Base-by-base conservation (phyloP, 75 land plant species). In the Selaginella tamariscina region DNA sequence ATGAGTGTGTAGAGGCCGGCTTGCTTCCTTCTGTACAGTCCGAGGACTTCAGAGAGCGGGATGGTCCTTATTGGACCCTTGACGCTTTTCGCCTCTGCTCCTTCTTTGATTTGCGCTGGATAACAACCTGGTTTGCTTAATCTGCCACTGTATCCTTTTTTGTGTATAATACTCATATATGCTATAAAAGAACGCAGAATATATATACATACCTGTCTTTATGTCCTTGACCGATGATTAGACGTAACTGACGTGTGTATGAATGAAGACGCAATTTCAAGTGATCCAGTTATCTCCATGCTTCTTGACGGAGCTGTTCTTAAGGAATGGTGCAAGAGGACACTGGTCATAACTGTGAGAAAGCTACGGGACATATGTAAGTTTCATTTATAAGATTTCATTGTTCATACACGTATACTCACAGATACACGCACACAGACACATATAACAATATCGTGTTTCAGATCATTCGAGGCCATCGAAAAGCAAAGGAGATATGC, bases 201-300 rank as follows among this genome's bases (percentile, higher is more conserved):
- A n/a, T n/a, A n/a, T n/a, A n/a, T n/a, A n/a, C n/a, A n/a, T n/a
- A n/a, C n/a, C n/a, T 39, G 49, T 39, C 21, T 70, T 13, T 59
- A 62, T 62, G 70, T 75, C 79, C 78, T 82, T 86, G 26, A 86
- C 65, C 30, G 23, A 29, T 54, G 18, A 24, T 32, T 79, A 91
- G 94, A 94, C 83, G 83, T 94, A 24, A 83, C 86, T 28, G 96
- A 94, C 73, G 88, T 94, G 32, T 94, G 98, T 68, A 85, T 94
- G 98, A 86, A 94, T 79, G 96, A 89, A 71, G 78, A 49, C 77
- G 98, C 98, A 56, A 95, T 94, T 1, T 94, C 98, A 22, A 94
- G 91, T 70, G 87, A 90, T 82, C 86, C 96, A 2, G 76, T 87
- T 71, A 77, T 83, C 67, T 87, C 98, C 22, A 81, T 89, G 70